Evolutionary conservation across 305 asterid species (phyloP), one percentile per base, ranked within the genome.

Genomic region (Fraxinus sp.): DNA sequence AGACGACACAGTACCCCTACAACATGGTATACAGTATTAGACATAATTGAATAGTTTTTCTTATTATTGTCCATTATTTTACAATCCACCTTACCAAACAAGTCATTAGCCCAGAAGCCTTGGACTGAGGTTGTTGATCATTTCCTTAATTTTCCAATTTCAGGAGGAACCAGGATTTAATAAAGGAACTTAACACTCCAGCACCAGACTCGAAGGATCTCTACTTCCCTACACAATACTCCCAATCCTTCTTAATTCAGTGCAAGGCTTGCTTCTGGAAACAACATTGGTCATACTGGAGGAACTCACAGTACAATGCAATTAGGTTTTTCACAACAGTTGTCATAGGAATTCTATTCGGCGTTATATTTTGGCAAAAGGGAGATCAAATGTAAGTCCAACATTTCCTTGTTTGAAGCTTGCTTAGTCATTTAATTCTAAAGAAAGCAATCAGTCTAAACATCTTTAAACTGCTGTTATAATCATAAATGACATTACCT

Each of bases 191-290:
- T 2, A 84, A 89, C 84, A 64, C 82, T 26, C 89, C 92, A 18
- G 79, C 79, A 36, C 84, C 79, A 0, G 80, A 83, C 24, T 86
- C 90, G 1, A 74, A 80, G 5, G 88, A 86, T 75, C 84, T 89
- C 32, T 79, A 84, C 84, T 89, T 87, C 79, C 90, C 92, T 0
- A 84, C 92, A 1, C 79, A 81, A 55, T 89, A 85, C 81, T 87
- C 92, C 9, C 92, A 89, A 20, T n/a, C 89, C 77, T 89, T 87
- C 64, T 28, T 81, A 20, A 77, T 77, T 66, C 92, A 89, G 28
- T 87, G 89, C 88, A 89, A 86, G 72, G 92, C 92, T 75, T 84
- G 90, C 73, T 86, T 87, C 83, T 87, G 92, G 92, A 89, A 89
- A 87, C 90, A 89, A 37, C 87, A 86, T 59, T 87, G 89, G 89